Base-by-base conservation (phyloP, 805 yeast species). In the Yarrowia sp. region DNA sequence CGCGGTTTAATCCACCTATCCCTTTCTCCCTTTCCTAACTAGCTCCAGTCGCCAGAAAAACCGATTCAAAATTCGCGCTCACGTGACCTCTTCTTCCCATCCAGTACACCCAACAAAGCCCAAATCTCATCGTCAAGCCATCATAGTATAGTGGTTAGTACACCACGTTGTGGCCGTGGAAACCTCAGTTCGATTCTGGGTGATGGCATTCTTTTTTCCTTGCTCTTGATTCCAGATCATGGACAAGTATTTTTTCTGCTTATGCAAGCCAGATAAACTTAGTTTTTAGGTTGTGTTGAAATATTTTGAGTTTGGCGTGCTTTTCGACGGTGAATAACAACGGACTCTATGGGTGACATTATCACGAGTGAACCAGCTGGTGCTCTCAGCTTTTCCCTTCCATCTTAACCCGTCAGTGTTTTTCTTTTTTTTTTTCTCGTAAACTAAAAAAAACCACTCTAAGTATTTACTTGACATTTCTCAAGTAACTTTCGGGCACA, bases 151-250 rank as follows among this genome's bases (percentile, higher is more conserved):
- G 84, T 81, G 84, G 84, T 80, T 73, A 80, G 83, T 80, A 80
- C 84, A 80, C 80, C 73, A 78, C 83, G 80, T 80, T 80, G 83
- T 80, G 84, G 83, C 83, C 80, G 83, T 38, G 46, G 80, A 80
- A 78, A 80, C 84, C 84, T 83, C 79, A 80, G 84, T 80, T 80
- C 84, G 84, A 80, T 80, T 80, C 84, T 81, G 78, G 84, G 84
- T 76, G 76, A 76, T 81, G 83, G 84, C 84, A 80, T n/a, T 65
- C 56, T 65, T 71, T 74, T 74, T 73, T 67, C 29, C 12, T 49
- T 39, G 22, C 21, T 22, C 39, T 9, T 18, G 14, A 18, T 4
- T 0, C 16, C 38, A 13, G 6, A 3, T 12, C 2, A 16, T n/a
- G 16, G 41, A 25, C 25, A 32, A 12, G 18, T 49, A 24, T 49